Evolutionary conservation across 2,329 filamentous ascomycete genomes (phyloP).

Genomic region (Cladosporium sp.): DNA sequence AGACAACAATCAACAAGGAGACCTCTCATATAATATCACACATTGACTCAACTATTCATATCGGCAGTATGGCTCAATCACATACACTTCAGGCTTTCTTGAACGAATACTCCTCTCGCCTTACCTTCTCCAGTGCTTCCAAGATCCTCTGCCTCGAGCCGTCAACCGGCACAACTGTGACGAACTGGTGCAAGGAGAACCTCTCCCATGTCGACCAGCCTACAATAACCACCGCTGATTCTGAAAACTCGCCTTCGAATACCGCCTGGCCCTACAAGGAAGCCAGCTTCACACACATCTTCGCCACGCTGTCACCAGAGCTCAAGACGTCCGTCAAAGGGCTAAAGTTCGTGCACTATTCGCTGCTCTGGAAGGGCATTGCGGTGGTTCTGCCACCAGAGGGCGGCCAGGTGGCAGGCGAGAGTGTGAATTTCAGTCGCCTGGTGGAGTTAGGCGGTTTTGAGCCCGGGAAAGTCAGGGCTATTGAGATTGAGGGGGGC

Average conservation of each 20-base stretch:
- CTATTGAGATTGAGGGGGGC: background rate
- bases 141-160: conserved; percentile 13
- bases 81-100: conserved; percentile 10
- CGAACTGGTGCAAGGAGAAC: conserved; percentile 1
- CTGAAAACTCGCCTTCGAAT: background rate
- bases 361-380: conserved; percentile 11
- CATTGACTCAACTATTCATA: too few species aligned
- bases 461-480: conserved; percentile 11
- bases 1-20: too few species aligned
- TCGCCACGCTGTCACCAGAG: conserved; percentile 7
- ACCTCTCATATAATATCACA: too few species aligned
- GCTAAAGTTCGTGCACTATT: conserved; percentile 10
- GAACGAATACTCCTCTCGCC: conserved; percentile 6
- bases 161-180: background rate
- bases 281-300: conserved; percentile 10
- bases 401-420: conserved; percentile 7
- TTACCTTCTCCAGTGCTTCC: conserved; percentile 9
- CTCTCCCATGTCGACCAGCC: conserved; percentile 6
- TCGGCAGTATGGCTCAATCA: background rate
- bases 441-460: conserved; percentile 14
- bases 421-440: conserved; percentile 6
- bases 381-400: conserved; percentile 10
- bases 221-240: background rate
- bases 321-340: conserved; percentile 11
- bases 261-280: conserved; percentile 10